These are phyloP conservation scores for Rhipidocladum racemiflorum DNA, from an alignment of 176 grass and related monocot genomes.

Conservation along the genomic window DNA sequence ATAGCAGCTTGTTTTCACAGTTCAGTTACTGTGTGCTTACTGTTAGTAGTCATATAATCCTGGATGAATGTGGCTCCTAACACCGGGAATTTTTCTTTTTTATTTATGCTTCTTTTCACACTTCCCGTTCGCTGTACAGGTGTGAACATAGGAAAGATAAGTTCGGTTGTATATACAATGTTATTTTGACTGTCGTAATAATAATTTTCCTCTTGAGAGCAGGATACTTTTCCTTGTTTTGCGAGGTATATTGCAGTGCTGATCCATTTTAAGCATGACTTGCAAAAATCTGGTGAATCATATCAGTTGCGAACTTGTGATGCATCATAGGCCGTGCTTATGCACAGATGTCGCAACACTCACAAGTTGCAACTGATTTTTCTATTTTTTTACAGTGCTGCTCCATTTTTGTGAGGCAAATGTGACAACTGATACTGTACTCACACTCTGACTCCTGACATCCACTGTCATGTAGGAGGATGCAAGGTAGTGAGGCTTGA, in stretches of 20 bases:
- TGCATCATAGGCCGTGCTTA: not conserved
- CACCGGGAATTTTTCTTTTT: not conserved
- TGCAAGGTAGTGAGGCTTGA: slow-evolving; percentile 14
- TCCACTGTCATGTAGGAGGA: slow-evolving; percentile 20
- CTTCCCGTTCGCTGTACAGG: slow-evolving; percentile 15
- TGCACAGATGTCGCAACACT: not conserved
- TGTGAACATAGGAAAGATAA: slow-evolving; percentile 9
- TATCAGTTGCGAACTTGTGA: slow-evolving; percentile 16
- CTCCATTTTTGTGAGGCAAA: not conserved
- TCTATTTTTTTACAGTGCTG: not conserved
- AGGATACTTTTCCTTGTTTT: not conserved
- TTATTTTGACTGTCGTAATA: not conserved
- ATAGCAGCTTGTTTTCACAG: slow-evolving; percentile 8
- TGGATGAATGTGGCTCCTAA: slow-evolving; percentile 27
- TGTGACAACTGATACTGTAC: slow-evolving; percentile 18
- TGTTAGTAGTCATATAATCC: not conserved
- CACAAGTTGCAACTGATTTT: not conserved
- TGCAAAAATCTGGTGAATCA: not conserved
- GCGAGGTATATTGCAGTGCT: slow-evolving; percentile 4
- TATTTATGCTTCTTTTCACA: slow-evolving; percentile 1
- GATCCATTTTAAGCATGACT: not conserved
- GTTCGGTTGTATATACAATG: slow-evolving; percentile 22
- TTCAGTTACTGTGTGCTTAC: not conserved
- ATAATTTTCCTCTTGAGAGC: not conserved
- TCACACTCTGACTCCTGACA: slow-evolving; percentile 10